Percentiles rank a stretch among this genome's conserved stretches.
phyloP scores from a whole-genome alignment of 768 basidiomycete species.

The Tulasnella sp. region DNA sequence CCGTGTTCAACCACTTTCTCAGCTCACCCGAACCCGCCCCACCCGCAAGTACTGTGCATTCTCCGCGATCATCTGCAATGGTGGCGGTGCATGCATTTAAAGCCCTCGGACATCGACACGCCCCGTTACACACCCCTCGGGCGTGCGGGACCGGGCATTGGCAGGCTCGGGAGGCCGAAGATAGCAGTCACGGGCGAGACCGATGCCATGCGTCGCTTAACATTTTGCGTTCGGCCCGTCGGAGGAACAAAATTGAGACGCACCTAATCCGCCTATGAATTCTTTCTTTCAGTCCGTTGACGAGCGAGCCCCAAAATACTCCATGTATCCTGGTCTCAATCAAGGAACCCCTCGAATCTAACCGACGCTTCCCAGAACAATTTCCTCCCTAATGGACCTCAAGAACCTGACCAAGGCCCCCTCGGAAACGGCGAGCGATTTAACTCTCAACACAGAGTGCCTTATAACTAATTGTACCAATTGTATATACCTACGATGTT shows the following conservation, averaged over 20 bases:
- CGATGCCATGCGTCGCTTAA: conserved; percentile 53
- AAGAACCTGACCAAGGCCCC: conserved; percentile 48
- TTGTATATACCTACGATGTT: conserved; percentile 10
- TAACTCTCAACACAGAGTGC: conserved; percentile 39
- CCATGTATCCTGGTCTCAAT: conserved; percentile 21
- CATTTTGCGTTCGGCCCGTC: conserved; percentile 58
- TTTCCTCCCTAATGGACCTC: conserved; percentile 40
- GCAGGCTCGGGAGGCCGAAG: conserved; percentile 31
- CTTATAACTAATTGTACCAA: conserved; percentile 41
- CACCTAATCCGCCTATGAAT: conserved; percentile 53
- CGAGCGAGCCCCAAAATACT: not conserved
- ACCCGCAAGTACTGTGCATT: conserved; percentile 52
- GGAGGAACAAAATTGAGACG: conserved; percentile 44
- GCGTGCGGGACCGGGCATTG: not conserved
- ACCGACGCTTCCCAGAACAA: conserved; percentile 33
- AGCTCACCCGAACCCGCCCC: conserved; percentile 58
- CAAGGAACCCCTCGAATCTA: conserved; percentile 44
- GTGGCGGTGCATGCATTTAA: conserved; percentile 53
- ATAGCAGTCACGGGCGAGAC: conserved; percentile 40
- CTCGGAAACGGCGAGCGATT: conserved; percentile 36
- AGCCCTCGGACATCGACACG: conserved; percentile 40
- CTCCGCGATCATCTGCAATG: conserved; percentile 42
- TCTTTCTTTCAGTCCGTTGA: not conserved
- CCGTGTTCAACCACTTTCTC: conserved; percentile 32
- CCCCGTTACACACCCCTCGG: conserved; percentile 20